Evolutionary conservation across 2,329 filamentous ascomycete genomes (phyloP).

Genomic region (Nemania sp.): DNA sequence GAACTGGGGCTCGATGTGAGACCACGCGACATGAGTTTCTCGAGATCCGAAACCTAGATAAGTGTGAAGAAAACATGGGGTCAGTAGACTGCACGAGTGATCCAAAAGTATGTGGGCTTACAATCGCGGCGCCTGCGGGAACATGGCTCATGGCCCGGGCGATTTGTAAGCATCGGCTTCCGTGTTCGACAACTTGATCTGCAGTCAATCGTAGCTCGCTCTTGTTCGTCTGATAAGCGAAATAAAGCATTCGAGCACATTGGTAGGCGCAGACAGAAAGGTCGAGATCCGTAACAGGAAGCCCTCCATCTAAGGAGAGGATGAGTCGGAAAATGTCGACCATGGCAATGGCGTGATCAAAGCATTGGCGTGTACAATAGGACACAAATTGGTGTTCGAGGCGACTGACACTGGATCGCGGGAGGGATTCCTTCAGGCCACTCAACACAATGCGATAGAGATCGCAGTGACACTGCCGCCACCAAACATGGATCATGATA

Average conservation of each 20-base stretch:
- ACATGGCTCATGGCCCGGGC: constrained; percentile 57
- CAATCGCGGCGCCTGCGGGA: constrained; percentile 54
- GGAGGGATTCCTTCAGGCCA: constrained; percentile 57
- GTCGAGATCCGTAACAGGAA: constrained; percentile 59
- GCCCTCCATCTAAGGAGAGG: constrained; percentile 54
- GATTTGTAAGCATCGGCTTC: constrained; percentile 55
- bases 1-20: constrained; percentile 42
- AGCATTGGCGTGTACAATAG: constrained; percentile 56
- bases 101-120: constrained; percentile 37
- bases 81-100: constrained; percentile 20
- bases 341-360: constrained; percentile 60
- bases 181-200: constrained; percentile 54
- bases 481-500: constrained; percentile 64
- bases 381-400: constrained; percentile 55
- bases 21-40: constrained; percentile 55
- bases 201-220: constrained; percentile 50
- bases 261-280: constrained; percentile 61
- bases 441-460: constrained; percentile 58
- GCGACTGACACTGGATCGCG: constrained; percentile 48
- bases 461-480: constrained; percentile 62
- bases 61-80: constrained; percentile 31
- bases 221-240: constrained; percentile 52
- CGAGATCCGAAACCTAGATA: constrained; percentile 50
- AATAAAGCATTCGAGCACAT: constrained; percentile 57
- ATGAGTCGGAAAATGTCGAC: constrained; percentile 59